Base-by-base conservation (phyloP, 140 eudicot genomes). In the Bidens hawaiensis region DNA sequence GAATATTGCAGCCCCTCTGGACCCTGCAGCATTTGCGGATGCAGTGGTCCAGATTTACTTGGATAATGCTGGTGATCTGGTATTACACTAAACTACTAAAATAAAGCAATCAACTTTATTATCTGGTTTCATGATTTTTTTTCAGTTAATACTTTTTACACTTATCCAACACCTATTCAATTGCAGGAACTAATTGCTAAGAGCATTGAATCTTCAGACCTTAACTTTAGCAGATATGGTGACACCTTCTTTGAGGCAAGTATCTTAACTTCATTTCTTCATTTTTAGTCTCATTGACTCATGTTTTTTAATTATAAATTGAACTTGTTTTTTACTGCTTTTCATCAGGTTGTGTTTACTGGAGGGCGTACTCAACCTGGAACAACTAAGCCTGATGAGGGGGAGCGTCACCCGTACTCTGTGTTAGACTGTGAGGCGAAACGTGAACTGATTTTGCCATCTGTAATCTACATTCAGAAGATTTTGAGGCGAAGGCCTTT, bases 21-120 rank as follows among this genome's bases (percentile, higher is more conserved):
- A 94, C 97, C 97, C 99, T 94, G 97, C 96, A 79, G 95, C 99
- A 72, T 94, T 94, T 81, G 81, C 97, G 64, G 99, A 94, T 85
- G 99, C 99, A 94, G 99, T 94, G 95, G 95, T 94, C 97, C 99
- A 94, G 95, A 88, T 94, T 55, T 94, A 94, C 73, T 56, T 94
- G 94, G 97, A 94, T 88, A 94, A 94, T 94, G 99, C 99, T 88
- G 99, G 99, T 88, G 99, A 94, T 88, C 75, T 94, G 99, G 99
- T 94, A 85, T 56, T 15, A 16, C 11, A 28, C 15, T 54, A n/a
- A 26, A 6, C 7, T 27, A 16, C 49, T 28, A 52, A 28, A 18
- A 3, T 14, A 57, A 36, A 28, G 28, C 9, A 0, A 36, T 27
- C 28, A 40, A 7, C 61, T 64, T 19, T 23, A 4, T 38, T 18